A percentile compares a stretch with the other conserved stretches of the same genome.
These are phyloP conservation scores for Cladorrhinum samala DNA, from an alignment of 495 filamentous ascomycete genomes.

Conservation along the genomic window DNA sequence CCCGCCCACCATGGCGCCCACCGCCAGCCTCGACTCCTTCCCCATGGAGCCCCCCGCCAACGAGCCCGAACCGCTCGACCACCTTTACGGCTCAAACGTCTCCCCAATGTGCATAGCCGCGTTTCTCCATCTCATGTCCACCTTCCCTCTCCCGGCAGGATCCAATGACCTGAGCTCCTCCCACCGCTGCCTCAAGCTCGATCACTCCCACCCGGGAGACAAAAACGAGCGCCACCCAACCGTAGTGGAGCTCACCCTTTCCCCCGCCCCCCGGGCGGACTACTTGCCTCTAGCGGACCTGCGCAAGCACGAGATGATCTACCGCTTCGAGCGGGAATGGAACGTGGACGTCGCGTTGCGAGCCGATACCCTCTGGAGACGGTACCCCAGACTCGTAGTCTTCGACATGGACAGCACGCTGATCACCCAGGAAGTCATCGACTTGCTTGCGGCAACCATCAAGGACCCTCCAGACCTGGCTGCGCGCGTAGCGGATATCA, in stretches of 20 bases:
- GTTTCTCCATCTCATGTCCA: constrained; percentile 68
- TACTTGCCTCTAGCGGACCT: constrained; percentile 64
- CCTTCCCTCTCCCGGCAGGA: constrained; percentile 52
- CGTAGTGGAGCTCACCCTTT: constrained; percentile 65
- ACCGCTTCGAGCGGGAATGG: constrained; percentile 79
- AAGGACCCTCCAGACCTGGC: constrained; percentile 54
- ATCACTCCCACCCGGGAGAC: constrained; percentile 25
- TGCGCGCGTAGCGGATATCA: constrained; percentile 59
- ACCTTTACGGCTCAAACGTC: constrained; percentile 69
- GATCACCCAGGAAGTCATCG: constrained; percentile 94
- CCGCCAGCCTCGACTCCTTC: constrained; percentile 59
- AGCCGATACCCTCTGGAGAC: constrained; percentile 61
- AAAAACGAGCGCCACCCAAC: constrained; percentile 52
- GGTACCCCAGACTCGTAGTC: constrained; percentile 73
- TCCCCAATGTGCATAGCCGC: constrained; percentile 76
- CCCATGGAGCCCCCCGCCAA: constrained; percentile 63
- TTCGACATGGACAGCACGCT: constrained; percentile 99
- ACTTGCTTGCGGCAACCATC: constrained; percentile 79
- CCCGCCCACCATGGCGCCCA: constrained; percentile 54
- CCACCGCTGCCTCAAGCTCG: constrained; percentile 63
- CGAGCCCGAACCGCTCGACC: constrained; percentile 61
- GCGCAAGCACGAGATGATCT: constrained; percentile 72
- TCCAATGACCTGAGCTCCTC: constrained; percentile 56
- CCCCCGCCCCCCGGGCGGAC: constrained; percentile 58
- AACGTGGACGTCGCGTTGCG: constrained; percentile 77